Percentiles rank a stretch among this genome's conserved stretches.
Evolutionary conservation across 164 flowering plant genomes (phyloP).

Genomic region (Berberis thunbergii): DNA sequence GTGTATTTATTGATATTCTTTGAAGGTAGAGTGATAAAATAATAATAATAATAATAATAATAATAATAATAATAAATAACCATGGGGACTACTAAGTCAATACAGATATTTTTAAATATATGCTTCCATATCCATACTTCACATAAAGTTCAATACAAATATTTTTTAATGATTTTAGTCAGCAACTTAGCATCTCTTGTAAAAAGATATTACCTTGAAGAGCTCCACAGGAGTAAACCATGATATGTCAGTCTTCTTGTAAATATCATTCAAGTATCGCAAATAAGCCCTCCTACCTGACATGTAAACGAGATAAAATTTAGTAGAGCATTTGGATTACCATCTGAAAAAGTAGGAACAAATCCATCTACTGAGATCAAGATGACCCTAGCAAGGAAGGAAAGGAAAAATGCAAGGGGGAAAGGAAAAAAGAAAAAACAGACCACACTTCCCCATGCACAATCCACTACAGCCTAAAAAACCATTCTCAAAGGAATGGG

Average conservation of each 20-base stretch:
- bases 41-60: too few species aligned
- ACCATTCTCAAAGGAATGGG: background rate
- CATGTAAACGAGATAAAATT: background rate
- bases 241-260: constrained; percentile 65
- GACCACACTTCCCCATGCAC: background rate
- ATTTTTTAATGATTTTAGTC: too few species aligned
- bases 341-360: background rate
- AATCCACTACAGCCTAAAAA: background rate
- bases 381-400: background rate
- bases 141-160: too few species aligned
- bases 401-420: background rate
- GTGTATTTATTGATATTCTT: background rate
- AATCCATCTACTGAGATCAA: background rate
- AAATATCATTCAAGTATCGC: constrained; percentile 56
- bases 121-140: too few species aligned
- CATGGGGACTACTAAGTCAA: too few species aligned
- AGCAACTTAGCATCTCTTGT: too few species aligned
- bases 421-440: background rate
- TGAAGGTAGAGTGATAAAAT: background rate
- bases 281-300: constrained; percentile 80
- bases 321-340: background rate
- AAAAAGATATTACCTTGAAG: constrained; percentile 50
- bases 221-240: constrained; percentile 99
- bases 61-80: too few species aligned
- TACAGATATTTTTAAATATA: too few species aligned